Base-by-base conservation (phyloP, 2,329 filamentous ascomycete species). In the Ophiocordyceps camponoti-rufipedis region DNA sequence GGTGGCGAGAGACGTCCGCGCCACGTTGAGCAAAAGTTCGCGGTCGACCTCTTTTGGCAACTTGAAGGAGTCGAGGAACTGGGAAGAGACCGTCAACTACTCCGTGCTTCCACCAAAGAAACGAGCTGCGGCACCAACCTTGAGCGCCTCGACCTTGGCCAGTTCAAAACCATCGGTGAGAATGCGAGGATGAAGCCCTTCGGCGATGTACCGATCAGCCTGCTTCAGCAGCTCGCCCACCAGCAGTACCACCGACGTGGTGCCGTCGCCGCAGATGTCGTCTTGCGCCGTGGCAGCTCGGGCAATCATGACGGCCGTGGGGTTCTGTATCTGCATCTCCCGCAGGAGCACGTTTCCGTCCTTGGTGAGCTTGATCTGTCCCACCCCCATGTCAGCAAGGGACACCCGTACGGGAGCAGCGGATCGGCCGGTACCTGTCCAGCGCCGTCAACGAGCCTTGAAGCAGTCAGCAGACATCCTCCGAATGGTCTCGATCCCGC, bases 111-210 rank as follows among this genome's bases (percentile, higher is more conserved):
- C n/a, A 13, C 28, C 2, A 23, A 28, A 12, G 7, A 3, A 16
- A 8, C 23, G 5, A 8, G 14, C 5, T 29, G n/a, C 32, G 4
- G 19, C 12, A 52, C 57, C 43, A 50, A 86, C 85, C 73, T 91
- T 93, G 33, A 98, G 68, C 16, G 91, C 75, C 67, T 96, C 91
- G 28, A 74, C 79, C 75, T 96, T 98, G 45, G 88, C 91, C 59
- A 96, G 83, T 63, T 98, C 91, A 59, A 94, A 98, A 11, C 91
- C 91, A 60, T 98, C 91, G 35, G 89, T 95, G 62, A 98, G 88
- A 52, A 98, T 87, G 56, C 91, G 77, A 43, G 91, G 91, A 66
- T 98, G 91, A 52, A 98, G 72, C n/a, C 91, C 91, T 66, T 98
- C 91, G 12, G 84, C 80, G 58, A 98, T 96, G 64, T 94, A 87